These are phyloP conservation scores for Talaromyces liani DNA, from an alignment of 495 filamentous ascomycete genomes.

Conservation along the genomic window DNA sequence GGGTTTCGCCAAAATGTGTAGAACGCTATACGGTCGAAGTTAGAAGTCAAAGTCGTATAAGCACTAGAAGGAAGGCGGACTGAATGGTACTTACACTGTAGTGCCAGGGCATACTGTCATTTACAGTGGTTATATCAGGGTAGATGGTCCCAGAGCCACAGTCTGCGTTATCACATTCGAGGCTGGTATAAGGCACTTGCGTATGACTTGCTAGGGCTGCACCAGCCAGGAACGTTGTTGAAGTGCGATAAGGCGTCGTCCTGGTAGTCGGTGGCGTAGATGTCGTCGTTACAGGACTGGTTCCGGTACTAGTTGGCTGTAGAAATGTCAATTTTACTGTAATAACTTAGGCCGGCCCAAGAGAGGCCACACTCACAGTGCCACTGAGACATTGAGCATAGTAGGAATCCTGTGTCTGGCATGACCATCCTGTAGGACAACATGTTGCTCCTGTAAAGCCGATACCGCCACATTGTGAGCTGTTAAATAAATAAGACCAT, in stretches of 20 bases:
- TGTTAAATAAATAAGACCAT: neutral
- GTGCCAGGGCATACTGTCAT: conserved; percentile 5
- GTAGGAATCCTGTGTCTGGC: neutral
- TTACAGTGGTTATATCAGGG: neutral
- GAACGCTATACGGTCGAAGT: neutral
- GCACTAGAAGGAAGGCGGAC: neutral
- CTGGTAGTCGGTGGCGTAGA: conserved; percentile 2
- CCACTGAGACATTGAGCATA: conserved; percentile 4
- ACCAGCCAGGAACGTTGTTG: neutral
- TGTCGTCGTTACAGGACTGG: neutral
- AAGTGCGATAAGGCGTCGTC: conserved; percentile 2
- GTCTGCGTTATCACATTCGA: neutral
- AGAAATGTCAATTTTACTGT: neutral
- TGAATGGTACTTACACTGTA: neutral
- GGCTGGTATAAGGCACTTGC: conserved; percentile 1
- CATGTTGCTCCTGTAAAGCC: neutral
- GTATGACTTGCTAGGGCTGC: neutral
- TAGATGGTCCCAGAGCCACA: conserved; percentile 4
- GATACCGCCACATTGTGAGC: neutral
- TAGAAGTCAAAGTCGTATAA: neutral
- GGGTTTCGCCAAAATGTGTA: conserved; percentile 6
- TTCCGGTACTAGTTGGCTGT: conserved; percentile 2
- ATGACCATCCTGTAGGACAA: conserved; percentile 1
- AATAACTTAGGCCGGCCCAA: neutral
- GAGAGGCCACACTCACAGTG: neutral